These are phyloP conservation scores for Trametes polyzona DNA, from an alignment of 1,284 basidiomycete genomes.

Conservation along the genomic window DNA sequence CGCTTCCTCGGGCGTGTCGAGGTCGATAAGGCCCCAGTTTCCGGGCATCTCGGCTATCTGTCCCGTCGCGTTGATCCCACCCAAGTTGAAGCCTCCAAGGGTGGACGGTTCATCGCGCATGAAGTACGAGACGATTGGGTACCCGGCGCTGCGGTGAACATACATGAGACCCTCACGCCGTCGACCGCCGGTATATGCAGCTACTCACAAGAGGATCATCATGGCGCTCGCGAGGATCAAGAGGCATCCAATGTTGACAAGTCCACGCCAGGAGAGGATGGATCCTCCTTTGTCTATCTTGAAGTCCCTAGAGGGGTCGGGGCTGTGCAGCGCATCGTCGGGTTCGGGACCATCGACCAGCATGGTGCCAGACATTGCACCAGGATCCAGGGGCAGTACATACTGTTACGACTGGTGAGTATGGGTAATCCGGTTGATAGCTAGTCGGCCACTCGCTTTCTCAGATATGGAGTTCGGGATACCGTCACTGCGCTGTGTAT, in stretches of 20 bases:
- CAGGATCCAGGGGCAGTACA: conserved; percentile 72
- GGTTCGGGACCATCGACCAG: conserved; percentile 63
- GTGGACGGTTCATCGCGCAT: conserved; percentile 51
- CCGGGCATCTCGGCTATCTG: conserved; percentile 69
- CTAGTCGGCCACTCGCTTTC: conserved; percentile 30
- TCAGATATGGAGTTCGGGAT: conserved; percentile 37
- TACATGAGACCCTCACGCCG: not conserved
- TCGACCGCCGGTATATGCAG: not conserved
- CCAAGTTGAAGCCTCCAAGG: conserved; percentile 75
- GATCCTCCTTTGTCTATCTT: conserved; percentile 62
- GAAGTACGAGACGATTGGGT: conserved; percentile 78
- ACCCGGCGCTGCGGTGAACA: conserved; percentile 62
- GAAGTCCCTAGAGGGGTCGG: conserved; percentile 72
- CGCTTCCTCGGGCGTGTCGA: conserved; percentile 68
- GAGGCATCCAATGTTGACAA: conserved; percentile 80
- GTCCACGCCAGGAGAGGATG: conserved; percentile 72
- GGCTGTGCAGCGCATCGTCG: conserved; percentile 76
- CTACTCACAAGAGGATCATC: conserved; percentile 71
- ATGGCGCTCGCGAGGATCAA: conserved; percentile 63
- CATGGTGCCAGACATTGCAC: conserved; percentile 30
- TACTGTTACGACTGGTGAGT: conserved; percentile 46
- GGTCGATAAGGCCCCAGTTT: conserved; percentile 76
- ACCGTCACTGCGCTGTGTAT: not conserved
- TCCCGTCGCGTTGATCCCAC: conserved; percentile 81
- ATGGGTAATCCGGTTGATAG: not conserved